Evolutionary conservation across 768 basidiomycete species (phyloP), one percentile per base, ranked within the genome.

Genomic region (Aureoboletus auriporus): DNA sequence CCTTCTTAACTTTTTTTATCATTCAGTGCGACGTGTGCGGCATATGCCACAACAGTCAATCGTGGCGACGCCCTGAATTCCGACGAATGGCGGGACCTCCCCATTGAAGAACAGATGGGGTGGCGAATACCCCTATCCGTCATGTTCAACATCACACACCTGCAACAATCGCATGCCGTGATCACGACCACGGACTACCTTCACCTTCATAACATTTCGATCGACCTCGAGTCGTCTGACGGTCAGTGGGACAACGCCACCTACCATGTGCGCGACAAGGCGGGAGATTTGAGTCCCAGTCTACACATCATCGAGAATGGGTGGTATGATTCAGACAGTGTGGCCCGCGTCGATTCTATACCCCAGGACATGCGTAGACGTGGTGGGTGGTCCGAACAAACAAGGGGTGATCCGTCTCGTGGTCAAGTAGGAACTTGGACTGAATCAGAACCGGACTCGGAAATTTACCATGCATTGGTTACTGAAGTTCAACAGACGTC

Each of bases 1-100:
- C n/a, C n/a, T 45, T 29, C 52, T n/a, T n/a, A n/a, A 8, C 31
- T 4, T 17, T 28, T n/a, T 23, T 23, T n/a, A n/a, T 46, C 27
- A 11, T 28, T 26, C 40, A 71, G 70, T 14, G 35, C 45, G 10
- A 70, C 69, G 5, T 75, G 73, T 49, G 65, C 71, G 16, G 65
- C 72, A 1, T 75, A 66, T 53, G 68, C 67, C 6, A 62, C 62
- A 6, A 75, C 74, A 73, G 75, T 76, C 39, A 76, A 76, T 41
- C 68, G 75, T 29, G 68, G 70, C 1, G 72, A 76, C 30, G 75
- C 67, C 5, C 53, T 67, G 10, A 61, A 67, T 38, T 61, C 51
- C 23, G 63, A 70, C 28, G 70, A 75, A 46, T 76, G n/a, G n/a
- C n/a, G n/a, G n/a, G n/a, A 53, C 0, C 61, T 71, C 30, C 75